Conservation (phyloP, 2,329 filamentous ascomycete species). For the Penicillium sp. region DNA sequence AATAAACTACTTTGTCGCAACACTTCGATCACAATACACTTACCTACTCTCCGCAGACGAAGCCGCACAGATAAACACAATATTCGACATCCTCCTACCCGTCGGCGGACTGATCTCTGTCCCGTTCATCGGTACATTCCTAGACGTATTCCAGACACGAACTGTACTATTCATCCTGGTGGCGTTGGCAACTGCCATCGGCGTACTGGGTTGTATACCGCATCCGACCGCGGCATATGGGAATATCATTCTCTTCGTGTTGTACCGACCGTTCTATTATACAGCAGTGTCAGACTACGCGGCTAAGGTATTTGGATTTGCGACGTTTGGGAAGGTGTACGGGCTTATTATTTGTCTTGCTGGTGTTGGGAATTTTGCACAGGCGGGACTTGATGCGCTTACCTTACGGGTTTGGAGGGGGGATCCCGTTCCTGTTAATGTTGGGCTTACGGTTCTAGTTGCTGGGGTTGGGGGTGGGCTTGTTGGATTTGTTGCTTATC, state of each 20-base stretch:
- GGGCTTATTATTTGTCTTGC: conserved; percentile 84
- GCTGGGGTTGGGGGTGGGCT: conserved; percentile 64
- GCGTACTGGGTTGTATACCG: conserved; percentile 72
- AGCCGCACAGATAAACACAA: conserved; percentile 71
- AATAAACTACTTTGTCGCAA: conserved; percentile 93
- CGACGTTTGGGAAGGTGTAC: conserved; percentile 92
- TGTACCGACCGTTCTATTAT: conserved; percentile 87
- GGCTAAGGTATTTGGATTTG: conserved; percentile 89
- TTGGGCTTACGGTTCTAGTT: conserved; percentile 63
- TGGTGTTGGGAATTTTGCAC: conserved; percentile 79
- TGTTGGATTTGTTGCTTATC: conserved; percentile 63
- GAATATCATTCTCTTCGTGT: conserved; percentile 75
- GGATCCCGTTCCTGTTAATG: conserved; percentile 75
- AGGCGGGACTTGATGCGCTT: conserved; percentile 74
- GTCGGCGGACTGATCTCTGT: conserved; percentile 80
- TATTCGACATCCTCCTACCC: conserved; percentile 84
- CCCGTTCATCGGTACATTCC: conserved; percentile 77
- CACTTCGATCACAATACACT: conserved; percentile 77
- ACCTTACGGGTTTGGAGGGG: conserved; percentile 71
- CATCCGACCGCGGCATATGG: conserved; percentile 69
- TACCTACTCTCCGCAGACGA: conserved; percentile 64
- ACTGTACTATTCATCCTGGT: conserved; percentile 72
- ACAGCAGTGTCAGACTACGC: conserved; percentile 84
- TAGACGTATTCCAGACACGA: conserved; percentile 73
- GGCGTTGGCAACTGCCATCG: conserved; percentile 69